Evolutionary conservation across 257 asterid species (phyloP), one percentile per base, ranked within the genome.

Genomic region (Marsdenia floribunda): DNA sequence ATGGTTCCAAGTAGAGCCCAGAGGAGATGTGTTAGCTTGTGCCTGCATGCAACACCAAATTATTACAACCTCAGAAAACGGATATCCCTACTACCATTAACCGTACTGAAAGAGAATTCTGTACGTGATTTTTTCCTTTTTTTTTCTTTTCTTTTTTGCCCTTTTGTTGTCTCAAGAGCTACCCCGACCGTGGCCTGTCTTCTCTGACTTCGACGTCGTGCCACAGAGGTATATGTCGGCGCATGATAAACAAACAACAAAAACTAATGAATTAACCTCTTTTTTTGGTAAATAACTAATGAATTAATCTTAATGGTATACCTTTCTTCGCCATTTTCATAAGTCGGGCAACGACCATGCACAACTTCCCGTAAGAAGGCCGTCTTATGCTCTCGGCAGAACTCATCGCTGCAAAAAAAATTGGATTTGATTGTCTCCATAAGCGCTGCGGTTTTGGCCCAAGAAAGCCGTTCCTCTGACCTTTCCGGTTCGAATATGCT

Each of bases 361-460:
- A 83, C 69, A 73, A 94, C 83, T 68, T 88, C 90, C 0, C 35
- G 40, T 0, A 85, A 50, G 24, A 94, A 89, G 1, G 83, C 81
- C 38, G 26, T 79, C n/a, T 76, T 88, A 29, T 88, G 77, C 6
- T 89, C 85, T 3, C 2, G 40, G 15, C 78, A 66, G 37, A 67
- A 70, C 1, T 77, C 74, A 1, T 14, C 44, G 6, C 72, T 71
- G 49, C 49, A 11, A 44, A 7, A 0, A n/a, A 86, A 89, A 77
- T 78, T 78, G 58, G 82, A 79, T 10, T 37, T 77, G 2, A 82
- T 78, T 0, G 90, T 79, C 71, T 88, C 83, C 52, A 92, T 72
- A 69, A 95, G 76, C 29, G 86, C 85, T 0, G 83, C 66, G 0
- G 96, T 95, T 83, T 95, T 92, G 4, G 92, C 87, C 98, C 98